Percentiles rank a stretch among this genome's conserved stretches.
Evolutionary conservation across 2,329 filamentous ascomycete species (phyloP).

Genomic region (Fusarium sp.): DNA sequence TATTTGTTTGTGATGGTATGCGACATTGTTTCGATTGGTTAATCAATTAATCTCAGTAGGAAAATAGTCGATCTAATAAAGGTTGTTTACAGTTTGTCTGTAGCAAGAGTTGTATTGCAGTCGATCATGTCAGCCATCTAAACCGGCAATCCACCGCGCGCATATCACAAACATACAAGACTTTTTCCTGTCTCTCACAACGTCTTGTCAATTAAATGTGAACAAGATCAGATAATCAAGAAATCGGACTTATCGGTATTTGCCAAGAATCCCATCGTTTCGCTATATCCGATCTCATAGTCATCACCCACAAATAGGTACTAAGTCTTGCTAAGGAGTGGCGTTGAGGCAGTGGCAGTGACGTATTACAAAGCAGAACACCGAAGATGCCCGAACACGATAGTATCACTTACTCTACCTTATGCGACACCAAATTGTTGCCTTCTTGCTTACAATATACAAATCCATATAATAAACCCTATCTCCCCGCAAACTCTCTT

Average conservation of each 20-base stretch:
- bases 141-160: background rate
- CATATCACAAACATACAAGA: background rate
- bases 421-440: slow-evolving; percentile 2
- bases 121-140: background rate
- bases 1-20: no score
- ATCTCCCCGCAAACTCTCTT: background rate
- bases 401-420: slow-evolving; percentile 8
- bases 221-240: background rate
- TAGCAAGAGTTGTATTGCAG: background rate
- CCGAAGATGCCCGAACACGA: slow-evolving; percentile 47
- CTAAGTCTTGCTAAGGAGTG: background rate
- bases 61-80: background rate
- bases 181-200: background rate
- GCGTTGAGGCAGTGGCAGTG: slow-evolving; percentile 45
- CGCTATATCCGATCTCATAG: slow-evolving; percentile 4
- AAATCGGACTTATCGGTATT: slow-evolving; percentile 18
- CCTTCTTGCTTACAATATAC: slow-evolving; percentile 5
- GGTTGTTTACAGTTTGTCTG: background rate
- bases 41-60: background rate
- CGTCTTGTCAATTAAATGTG: rapidly evolving
- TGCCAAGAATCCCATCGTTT: background rate
- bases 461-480: slow-evolving; percentile 6
- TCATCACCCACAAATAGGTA: background rate
- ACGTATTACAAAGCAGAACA: slow-evolving; percentile 59
- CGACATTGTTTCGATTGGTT: background rate